Evolutionary conservation across 495 filamentous ascomycete species (phyloP), one percentile per base, ranked within the genome.

Genomic region (Astrocystis sublimbata): DNA sequence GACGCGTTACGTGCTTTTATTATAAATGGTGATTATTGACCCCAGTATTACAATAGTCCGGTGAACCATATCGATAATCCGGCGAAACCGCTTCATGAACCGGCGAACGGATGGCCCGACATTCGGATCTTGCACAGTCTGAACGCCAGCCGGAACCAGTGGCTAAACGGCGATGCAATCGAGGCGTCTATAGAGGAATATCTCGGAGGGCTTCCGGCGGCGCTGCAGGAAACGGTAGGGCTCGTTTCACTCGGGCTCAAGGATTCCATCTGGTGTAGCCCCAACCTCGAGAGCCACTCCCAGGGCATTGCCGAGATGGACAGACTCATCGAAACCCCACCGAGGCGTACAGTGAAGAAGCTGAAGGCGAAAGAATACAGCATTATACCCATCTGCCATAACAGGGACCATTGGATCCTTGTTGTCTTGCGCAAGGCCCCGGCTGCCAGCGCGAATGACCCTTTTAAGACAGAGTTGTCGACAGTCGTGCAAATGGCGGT

Each of bases 91-190:
- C 21, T 65, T 24, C 4, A 15, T 1, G 35, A 53, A 7, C n/a
- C 54, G 10, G 4, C 3, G 1, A 8, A 2, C 5, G 58, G 21
- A 2, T 69, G 58, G 60, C 69, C 69, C 1, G 60, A 67, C 4
- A 55, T 68, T n/a, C 49, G 55, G 26, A 67, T 67, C 24, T 63
- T 72, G 10, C 49, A 58, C 47, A 35, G 51, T 9, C 64, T 72
- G 12, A 65, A 70, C 46, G 42, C 23, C 12, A 47, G 41, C 52
- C 67, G 65, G 19, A 42, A 36, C 5, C 19, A 7, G 5, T 67
- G 62, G 67, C 26, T 68, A 1, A 58, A 49, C 6, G 67, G 40
- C 4, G 50, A 61, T 28, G 62, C 65, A 0, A 66, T 72, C 17
- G 65, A 68, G n/a, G 45, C 13, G n/a, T 42, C 65, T n/a, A 19